A percentile compares a stretch with the other conserved stretches of the same genome.
These are phyloP conservation scores for Ogataea parapolymorpha DNA, from an alignment of 805 yeast species.

Conservation along the genomic window DNA sequence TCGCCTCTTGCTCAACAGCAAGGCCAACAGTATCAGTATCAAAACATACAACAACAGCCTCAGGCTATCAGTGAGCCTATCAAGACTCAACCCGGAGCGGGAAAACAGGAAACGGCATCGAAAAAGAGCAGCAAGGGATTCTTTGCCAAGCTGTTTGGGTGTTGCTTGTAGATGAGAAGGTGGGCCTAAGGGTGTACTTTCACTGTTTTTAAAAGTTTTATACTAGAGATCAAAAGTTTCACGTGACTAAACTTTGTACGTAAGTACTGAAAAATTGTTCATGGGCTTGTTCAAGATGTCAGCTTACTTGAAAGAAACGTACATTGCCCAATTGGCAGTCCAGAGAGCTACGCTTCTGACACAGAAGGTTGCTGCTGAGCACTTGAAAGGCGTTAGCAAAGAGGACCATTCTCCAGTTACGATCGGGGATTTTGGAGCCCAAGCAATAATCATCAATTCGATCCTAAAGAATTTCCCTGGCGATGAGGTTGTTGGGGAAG, in stretches of 20 bases:
- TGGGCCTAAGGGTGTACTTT: conserved; percentile 2
- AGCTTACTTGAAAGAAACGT: conserved; percentile 60
- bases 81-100: conserved; percentile 12
- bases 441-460: conserved; percentile 86
- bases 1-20: conserved; percentile 14
- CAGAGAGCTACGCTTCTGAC: conserved; percentile 81
- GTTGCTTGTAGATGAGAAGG: conserved; percentile 15
- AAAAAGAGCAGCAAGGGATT: conserved; percentile 24
- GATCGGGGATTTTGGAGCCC: conserved; percentile 94
- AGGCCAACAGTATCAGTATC: conserved; percentile 17
- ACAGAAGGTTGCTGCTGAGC: conserved; percentile 54
- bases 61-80: conserved; percentile 20
- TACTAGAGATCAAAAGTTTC: conserved; percentile 4
- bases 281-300: conserved; percentile 3
- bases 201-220: conserved; percentile 1
- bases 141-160: conserved; percentile 24
- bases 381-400: conserved; percentile 62
- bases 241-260: conserved; percentile 3
- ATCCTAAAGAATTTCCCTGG: conserved; percentile 72
- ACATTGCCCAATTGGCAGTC: conserved; percentile 86
- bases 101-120: conserved; percentile 20
- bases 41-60: conserved; percentile 22
- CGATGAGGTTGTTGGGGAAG: conserved; percentile 93
- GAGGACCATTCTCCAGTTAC: conserved; percentile 94
- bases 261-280: background rate